phyloP scores from a whole-genome alignment of 768 basidiomycete genomes.

The Suillus americanus region DNA sequence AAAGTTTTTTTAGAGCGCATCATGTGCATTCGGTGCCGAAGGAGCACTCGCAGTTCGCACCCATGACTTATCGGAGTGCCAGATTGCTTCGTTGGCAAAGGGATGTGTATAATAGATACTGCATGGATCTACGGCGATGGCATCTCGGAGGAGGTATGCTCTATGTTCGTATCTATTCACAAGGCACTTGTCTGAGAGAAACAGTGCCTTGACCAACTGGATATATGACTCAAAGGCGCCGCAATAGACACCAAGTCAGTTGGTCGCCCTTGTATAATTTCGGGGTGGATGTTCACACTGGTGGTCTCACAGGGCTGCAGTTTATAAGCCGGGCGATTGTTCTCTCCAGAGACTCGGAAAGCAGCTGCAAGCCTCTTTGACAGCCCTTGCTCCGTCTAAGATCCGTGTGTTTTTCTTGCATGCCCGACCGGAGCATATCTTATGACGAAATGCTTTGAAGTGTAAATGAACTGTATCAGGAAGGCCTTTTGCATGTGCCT shows the following conservation, averaged over 20 bases:
- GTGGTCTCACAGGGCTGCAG: not conserved
- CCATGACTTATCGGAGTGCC: constrained; percentile 8
- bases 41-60: constrained; percentile 2
- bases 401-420: constrained; percentile 39
- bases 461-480: constrained; percentile 25
- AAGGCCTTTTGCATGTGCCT: constrained; percentile 15
- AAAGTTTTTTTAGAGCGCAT: not conserved
- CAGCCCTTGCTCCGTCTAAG: constrained; percentile 32
- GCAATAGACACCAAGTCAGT: constrained; percentile 41
- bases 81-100: constrained; percentile 8
- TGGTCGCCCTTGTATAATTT: constrained; percentile 16
- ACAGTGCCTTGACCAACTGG: constrained; percentile 26
- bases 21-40: not conserved
- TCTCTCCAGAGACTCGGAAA: constrained; percentile 27
- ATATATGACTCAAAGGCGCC: constrained; percentile 34
- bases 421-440: constrained; percentile 19
- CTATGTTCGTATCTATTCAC: not conserved
- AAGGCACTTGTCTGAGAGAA: not conserved
- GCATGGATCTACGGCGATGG: not conserved
- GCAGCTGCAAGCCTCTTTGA: constrained; percentile 29
- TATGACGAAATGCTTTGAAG: constrained; percentile 22
- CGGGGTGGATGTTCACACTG: not conserved
- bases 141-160: constrained; percentile 4
- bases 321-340: constrained; percentile 7
- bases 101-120: not conserved